Evolutionary conservation across 495 filamentous ascomycete species (phyloP).

Genomic region (Podospora didyma): DNA sequence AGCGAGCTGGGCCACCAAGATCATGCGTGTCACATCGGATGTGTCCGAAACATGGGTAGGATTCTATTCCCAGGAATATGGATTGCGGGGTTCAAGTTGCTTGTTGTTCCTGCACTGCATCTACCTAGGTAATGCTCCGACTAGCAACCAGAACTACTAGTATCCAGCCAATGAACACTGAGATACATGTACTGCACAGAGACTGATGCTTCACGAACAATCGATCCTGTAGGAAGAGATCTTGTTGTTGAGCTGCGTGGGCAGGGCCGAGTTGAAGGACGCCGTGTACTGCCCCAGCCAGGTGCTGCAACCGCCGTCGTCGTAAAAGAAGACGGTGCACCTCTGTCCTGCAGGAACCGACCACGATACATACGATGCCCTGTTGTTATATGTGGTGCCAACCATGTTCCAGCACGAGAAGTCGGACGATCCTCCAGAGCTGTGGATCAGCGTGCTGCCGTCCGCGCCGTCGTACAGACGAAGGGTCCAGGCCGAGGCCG

Average conservation of each 20-base stretch:
- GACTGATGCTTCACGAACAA: no score
- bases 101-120: no score
- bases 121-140: no score
- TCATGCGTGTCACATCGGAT: no score
- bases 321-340: not conserved
- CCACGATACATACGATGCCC: not conserved
- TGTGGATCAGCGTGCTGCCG: not conserved
- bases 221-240: not conserved
- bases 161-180: no score
- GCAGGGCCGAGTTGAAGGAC: not conserved
- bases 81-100: no score
- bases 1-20: no score
- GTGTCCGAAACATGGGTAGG: no score
- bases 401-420: not conserved
- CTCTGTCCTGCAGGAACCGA: not conserved
- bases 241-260: not conserved
- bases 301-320: not conserved
- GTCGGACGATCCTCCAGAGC: not conserved
- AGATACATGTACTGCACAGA: no score
- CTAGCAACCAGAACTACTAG: no score
- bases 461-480: not conserved
- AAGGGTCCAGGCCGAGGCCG: not conserved
- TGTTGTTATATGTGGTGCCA: not conserved
- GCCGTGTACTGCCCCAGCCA: not conserved
- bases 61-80: no score